phyloP scores from a whole-genome alignment of 179 eudicot genomes.

The Silene coronaria region DNA sequence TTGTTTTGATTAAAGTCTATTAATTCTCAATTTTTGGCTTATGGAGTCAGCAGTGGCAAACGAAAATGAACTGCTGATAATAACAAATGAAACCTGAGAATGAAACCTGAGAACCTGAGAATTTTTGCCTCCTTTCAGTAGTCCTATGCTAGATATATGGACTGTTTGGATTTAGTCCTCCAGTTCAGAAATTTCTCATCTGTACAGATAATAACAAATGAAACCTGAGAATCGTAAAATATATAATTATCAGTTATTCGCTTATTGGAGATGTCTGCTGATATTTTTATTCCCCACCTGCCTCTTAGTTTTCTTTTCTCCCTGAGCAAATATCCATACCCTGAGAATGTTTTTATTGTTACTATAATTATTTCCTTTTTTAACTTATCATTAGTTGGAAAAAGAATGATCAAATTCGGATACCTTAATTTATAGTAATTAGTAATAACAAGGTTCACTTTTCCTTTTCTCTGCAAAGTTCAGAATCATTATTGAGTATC shows the following conservation, averaged over 20 bases:
- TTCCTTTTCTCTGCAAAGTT: slow-evolving; percentile 21
- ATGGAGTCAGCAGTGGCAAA: too few species aligned
- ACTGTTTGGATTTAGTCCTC: too few species aligned
- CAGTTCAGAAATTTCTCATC: too few species aligned
- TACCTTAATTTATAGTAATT: slow-evolving; percentile 19
- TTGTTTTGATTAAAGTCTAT: too few species aligned
- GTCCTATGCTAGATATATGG: too few species aligned
- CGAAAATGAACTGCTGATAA: too few species aligned
- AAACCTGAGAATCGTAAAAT: too few species aligned
- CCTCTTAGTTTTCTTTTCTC: slow-evolving; percentile 2
- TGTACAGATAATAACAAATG: too few species aligned
- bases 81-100: too few species aligned
- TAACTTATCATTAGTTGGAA: slow-evolving; percentile 11
- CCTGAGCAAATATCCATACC: slow-evolving; percentile 20
- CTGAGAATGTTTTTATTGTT: not conserved
- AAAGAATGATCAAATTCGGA: slow-evolving; percentile 11
- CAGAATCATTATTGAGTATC: slow-evolving; percentile 18
- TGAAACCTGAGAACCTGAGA: too few species aligned
- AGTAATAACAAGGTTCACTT: slow-evolving; percentile 20
- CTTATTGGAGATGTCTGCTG: slow-evolving; percentile 32
- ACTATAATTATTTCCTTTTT: slow-evolving; percentile 1
- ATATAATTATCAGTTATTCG: slow-evolving; percentile 29
- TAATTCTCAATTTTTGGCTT: too few species aligned
- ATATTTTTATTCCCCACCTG: slow-evolving; percentile 39
- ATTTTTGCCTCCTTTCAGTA: too few species aligned